These are phyloP conservation scores for Tolypocladium cylindrosporum DNA, from an alignment of 2,329 filamentous ascomycete genomes.

Conservation along the genomic window DNA sequence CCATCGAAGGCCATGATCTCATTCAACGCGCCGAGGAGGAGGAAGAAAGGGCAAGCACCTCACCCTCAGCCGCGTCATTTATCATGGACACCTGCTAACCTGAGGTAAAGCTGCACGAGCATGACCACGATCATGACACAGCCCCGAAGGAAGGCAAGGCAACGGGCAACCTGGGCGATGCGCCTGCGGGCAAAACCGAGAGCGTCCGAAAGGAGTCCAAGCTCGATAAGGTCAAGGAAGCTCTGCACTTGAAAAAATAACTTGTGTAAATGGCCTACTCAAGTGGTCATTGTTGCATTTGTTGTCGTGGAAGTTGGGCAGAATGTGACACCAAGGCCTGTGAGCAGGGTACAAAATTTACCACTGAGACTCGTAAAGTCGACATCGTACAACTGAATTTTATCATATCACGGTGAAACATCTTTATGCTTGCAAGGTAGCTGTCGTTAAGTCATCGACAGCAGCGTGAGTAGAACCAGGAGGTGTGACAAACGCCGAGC, in stretches of 20 bases:
- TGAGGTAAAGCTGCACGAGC: not conserved
- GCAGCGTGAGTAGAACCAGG: too few species aligned
- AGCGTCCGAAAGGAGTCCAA: conserved; percentile 5
- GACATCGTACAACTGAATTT: too few species aligned
- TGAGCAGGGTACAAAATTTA: not conserved
- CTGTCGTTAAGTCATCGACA: too few species aligned
- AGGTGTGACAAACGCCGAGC: too few species aligned
- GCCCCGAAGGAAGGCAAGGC: not conserved
- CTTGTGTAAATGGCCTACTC: not conserved
- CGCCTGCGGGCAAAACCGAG: not conserved
- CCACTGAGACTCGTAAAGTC: not conserved
- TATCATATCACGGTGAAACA: too few species aligned
- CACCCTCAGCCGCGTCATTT: not conserved
- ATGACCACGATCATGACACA: not conserved
- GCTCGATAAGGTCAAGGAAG: conserved; percentile 17
- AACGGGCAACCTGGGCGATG: not conserved
- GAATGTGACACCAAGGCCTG: not conserved
- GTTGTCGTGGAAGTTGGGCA: not conserved
- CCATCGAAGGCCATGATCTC: conserved; percentile 21
- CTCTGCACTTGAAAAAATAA: conserved; percentile 14
- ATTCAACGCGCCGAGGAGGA: conserved; percentile 21
- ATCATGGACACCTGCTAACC: not conserved
- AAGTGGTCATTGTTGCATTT: too few species aligned
- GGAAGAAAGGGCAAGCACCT: conserved; percentile 1
- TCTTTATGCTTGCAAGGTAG: too few species aligned